These are phyloP conservation scores for Fusarium sp. DNA, from an alignment of 2,329 filamentous ascomycete species.

Conservation along the genomic window DNA sequence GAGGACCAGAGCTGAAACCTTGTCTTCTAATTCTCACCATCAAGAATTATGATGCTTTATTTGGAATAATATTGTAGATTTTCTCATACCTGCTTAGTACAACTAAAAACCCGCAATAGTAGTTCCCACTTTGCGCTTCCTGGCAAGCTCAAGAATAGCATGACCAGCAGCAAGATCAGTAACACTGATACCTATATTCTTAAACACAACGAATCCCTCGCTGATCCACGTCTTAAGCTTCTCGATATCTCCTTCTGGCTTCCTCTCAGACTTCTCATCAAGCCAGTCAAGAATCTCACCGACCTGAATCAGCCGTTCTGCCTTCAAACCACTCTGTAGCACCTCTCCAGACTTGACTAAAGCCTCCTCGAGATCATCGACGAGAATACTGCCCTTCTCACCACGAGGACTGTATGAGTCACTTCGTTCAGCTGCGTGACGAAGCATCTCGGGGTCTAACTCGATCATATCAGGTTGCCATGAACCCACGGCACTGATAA, in stretches of 20 bases:
- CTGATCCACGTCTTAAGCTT: conserved; percentile 21
- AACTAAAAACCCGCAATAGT: conserved; percentile 26
- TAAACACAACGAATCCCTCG: conserved; percentile 48
- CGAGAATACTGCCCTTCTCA: conserved; percentile 52
- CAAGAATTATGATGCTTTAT: too few species aligned
- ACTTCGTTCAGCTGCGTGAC: conserved; percentile 15
- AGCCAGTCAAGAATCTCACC: conserved; percentile 55
- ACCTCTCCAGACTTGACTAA: conserved; percentile 76
- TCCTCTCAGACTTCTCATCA: neutral
- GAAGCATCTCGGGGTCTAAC: conserved; percentile 72
- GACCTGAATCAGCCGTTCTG: conserved; percentile 72
- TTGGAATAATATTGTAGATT: neutral
- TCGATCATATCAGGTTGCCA: conserved; percentile 74
- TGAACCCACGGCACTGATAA: conserved; percentile 65
- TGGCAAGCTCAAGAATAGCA: conserved; percentile 48
- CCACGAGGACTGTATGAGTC: conserved; percentile 11
- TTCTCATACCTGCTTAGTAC: fast-evolving
- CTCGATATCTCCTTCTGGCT: neutral
- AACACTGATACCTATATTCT: conserved; percentile 47
- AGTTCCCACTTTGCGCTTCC: conserved; percentile 19
- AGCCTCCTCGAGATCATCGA: conserved; percentile 70
- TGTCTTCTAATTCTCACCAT: too few species aligned
- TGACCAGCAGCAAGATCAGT: conserved; percentile 52
- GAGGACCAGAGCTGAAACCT: too few species aligned
- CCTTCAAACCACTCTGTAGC: conserved; percentile 69